Evolutionary conservation across 2,329 filamentous ascomycete genomes (phyloP), one percentile per base, ranked within the genome.

Genomic region (Fusarium cyanostomum): DNA sequence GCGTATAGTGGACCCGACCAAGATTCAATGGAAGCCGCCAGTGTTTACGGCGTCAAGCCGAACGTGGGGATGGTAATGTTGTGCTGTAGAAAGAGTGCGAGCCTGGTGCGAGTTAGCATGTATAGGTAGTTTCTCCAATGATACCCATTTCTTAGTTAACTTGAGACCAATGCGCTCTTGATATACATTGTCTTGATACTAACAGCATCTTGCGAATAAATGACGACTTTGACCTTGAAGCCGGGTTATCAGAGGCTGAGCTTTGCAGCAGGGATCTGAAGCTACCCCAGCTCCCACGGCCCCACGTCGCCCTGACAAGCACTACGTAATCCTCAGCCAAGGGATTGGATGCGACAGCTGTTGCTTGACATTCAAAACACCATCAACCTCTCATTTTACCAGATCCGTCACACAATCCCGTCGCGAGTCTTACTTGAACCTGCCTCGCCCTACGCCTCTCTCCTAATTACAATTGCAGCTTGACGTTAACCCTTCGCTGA

Each of bases 11-110:
- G 91, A 96, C 60, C 84, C 94, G 0, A 84, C 87, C 16, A 85
- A 86, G 70, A 87, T 99, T 55, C 90, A 93, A 71, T 99, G 95
- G 95, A 98, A 96, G 77, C 94, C 95, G 10, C 95, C 95, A 0
- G 91, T 97, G 0, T 98, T 98, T 73, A 94, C 90, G 24, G 94
- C 94, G 1, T 92, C 91, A 12, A 92, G 88, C 68, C 85, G 94
- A 69, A 98, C 94, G 11, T 98, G 95, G 95, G 96, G 94, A 60
- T 98, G 94, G 94, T 97, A 81, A 71, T 45, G 18, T 63, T 16
- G n/a, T 16, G n/a, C 15, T 34, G 21, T 49, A 26, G 30, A 11
- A 15, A 18, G 18, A 34, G 15, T 26, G 16, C 24, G 37, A 41
- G 21, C 12, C 21, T 33, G 28, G 15, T 21, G 50, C 16, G 42